Base-by-base conservation (phyloP, 164 flowering plant genomes). In the Macadamia tetraphylla region DNA sequence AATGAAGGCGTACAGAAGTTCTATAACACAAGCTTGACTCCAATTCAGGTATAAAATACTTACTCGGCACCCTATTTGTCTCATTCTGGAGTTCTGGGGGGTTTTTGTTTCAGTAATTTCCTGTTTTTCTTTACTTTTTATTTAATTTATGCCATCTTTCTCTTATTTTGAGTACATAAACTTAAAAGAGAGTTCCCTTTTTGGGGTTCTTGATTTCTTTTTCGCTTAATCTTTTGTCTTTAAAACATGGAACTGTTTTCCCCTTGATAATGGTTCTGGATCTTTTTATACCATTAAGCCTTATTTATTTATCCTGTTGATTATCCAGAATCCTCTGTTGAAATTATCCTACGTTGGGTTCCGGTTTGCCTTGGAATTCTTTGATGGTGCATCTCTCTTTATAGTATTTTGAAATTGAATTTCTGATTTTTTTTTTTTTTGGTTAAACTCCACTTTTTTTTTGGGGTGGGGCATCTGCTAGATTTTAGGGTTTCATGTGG, bases 21-120 rank as follows among this genome's bases (percentile, higher is more conserved):
- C 58, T 84, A 78, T 58, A 2, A 15, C 1, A 70, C 74, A 68
- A 56, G 79, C 17, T 73, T 88, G 63, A 73, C 83, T 55, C 67
- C 94, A 1, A 76, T 84, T 79, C 84, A 88, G 93, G 93, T 88
- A 73, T 60, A 14, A 15, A 15, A 29, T 31, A n/a, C 42, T 57
- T 64, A 12, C 12, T 3, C n/a, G 3, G 44, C 23, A 13, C 17
- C 3, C 44, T 31, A 17, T 64, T 64, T 10, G 11, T 1, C 15
- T 5, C 3, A 64, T 14, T 31, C 44, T 60, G 17, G 40, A 35
- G 40, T 35, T 35, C 40, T 30, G 29, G 5, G 63, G 43, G 15
- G 2, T 42, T 43, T 12, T 63, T 23, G 17, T 7, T 40, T 42
- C 29, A 60, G 53, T 6, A 12, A 1, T 32, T 64, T 31, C n/a